Base-by-base conservation (phyloP, 1,139 yeast species). In the Nakaseomyces bracarensis region DNA sequence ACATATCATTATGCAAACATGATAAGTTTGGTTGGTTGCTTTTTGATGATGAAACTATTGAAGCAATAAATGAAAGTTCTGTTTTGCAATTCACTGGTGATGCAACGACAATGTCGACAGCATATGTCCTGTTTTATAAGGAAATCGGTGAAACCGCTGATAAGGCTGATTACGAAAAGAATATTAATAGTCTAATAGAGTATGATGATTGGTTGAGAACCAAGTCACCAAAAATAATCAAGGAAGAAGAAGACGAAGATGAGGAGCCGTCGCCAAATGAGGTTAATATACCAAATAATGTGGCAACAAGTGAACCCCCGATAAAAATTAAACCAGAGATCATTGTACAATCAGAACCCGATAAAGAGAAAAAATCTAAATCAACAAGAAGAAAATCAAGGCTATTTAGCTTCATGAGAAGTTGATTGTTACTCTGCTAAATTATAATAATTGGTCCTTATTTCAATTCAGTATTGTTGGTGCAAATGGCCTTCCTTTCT, bases 41-140 rank as follows among this genome's bases (percentile, higher is more conserved):
- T 45, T 91, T 84, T 63, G 98, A 91, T 61, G 98, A 91, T 62
- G 98, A 91, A 63, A 80, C 94, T 13, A 96, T 89, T 6, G 97
- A 89, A 56, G 68, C 82, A 25, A 89, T 91, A 5, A 87, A 82
- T 50, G 95, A 86, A 46, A 71, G 75, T 36, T 86, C 81, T 52
- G 96, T 91, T 3, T 74, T 80, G 65, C 76, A 83, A 54, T 91
- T 89, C 59, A 83, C 85, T 53, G 97, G 97, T 16, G 87, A 85
- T 57, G 80, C 82, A 3, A 82, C 86, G 3, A 95, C 94, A 3
- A 70, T 85, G 57, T 91, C 96, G 0, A 82, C 95, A 39, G 96
- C 97, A 0, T 91, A 91, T 61, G 81, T 91, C 15, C 66, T 91
- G 44, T 85, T 89, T 54, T 91, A 89, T 61, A 75, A 73, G 51